Percentiles rank a stretch among this genome's conserved stretches.
These are phyloP conservation scores for Evansstolkia leycettana DNA, from an alignment of 495 filamentous ascomycete genomes.

Conservation along the genomic window DNA sequence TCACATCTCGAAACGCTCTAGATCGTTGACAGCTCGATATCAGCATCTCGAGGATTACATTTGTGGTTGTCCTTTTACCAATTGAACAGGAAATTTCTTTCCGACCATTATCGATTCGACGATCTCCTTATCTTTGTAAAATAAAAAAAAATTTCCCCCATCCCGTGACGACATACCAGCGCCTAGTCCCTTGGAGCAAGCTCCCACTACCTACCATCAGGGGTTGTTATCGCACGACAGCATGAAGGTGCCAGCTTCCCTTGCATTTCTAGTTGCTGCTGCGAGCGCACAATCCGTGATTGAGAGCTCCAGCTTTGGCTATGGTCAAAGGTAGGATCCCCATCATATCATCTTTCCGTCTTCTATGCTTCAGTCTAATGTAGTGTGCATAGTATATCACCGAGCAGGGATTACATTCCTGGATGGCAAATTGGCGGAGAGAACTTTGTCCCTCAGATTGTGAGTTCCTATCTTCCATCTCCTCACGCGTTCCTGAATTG, in stretches of 20 bases:
- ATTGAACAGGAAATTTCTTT: no score
- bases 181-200: not conserved
- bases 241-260: conserved; percentile 26
- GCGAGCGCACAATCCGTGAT: conserved; percentile 49
- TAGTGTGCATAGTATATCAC: conserved; percentile 36
- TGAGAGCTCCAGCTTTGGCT: conserved; percentile 67
- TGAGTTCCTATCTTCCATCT: conserved; percentile 8
- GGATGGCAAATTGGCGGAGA: conserved; percentile 61
- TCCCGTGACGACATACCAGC: no score
- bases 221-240: conserved; percentile 9
- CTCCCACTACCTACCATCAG: not conserved
- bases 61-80: no score
- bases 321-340: conserved; percentile 44
- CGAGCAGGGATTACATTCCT: conserved; percentile 41
- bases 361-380: not conserved
- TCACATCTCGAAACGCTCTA: conserved; percentile 23
- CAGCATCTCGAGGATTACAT: no score
- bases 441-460: conserved; percentile 54
- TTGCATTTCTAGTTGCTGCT: conserved; percentile 39
- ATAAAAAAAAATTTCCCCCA: no score
- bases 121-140: no score
- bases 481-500: not conserved
- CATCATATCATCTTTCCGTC: not conserved
- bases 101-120: no score
- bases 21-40: conserved; percentile 14